Evolutionary conservation across 78 protist genomes (phyloP), one percentile per base, ranked within the genome.

Genomic region (Guillardia theta): DNA sequence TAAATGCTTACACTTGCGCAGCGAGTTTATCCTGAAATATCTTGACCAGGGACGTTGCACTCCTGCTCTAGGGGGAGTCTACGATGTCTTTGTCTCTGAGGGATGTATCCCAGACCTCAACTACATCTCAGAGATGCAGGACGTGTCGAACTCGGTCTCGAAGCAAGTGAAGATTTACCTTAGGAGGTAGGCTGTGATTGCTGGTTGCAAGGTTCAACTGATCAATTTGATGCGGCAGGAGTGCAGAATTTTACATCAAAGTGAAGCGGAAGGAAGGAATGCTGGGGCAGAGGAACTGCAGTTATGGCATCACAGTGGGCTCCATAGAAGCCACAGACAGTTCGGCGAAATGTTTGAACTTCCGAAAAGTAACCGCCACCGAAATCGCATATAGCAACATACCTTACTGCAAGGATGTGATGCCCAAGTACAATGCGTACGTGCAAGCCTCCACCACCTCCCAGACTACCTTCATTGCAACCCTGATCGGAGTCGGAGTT

Each of bases 131-230:
- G 83, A 70, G 41, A 70, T 70, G 83, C 83, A 70, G 6, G 83
- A 70, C 41, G 36, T 43, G 21, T 70, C 83, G 21, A 18, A 12
- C 41, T 43, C 46, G 21, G 22, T 24, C 83, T 70, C 83, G 41
- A 70, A 70, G 83, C 83, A 70, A 70, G 83, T 70, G 46, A 70
- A 70, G 83, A 70, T 70, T 43, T 70, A 70, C 83, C 41, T 70
- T 24, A 36, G 83, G n/a, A 70, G 83, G 83, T 70, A 15, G 4
- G 70, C 6, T 0, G 39, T 30, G 27, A 58, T 10, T 30, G 70
- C 70, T 27, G 2, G 70, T 30, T 6, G 70, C 6, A 58, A 58
- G 27, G 39, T 9, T 58, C 1, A 30, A 6, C n/a, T n/a, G n/a
- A n/a, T n/a, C n/a, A n/a, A n/a, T n/a, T 53, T 53, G 83, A 24